These are phyloP conservation scores for Hyparrhenia diplandra DNA, from an alignment of 176 grass and related monocot species.

Conservation along the genomic window DNA sequence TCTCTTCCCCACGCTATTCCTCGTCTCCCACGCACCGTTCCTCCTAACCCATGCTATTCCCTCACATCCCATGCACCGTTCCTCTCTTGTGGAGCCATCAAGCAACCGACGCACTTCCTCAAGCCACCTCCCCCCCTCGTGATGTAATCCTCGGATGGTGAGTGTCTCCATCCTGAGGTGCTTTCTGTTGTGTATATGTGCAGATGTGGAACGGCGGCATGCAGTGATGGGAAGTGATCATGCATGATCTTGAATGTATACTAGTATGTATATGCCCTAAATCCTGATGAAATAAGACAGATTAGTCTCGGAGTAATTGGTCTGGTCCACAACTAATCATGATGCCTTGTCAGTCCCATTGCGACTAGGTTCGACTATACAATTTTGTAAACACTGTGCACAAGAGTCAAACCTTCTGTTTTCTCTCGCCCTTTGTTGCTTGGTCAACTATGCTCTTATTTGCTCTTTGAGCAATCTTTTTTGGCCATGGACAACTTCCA, in stretches of 20 bases:
- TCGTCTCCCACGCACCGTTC: not conserved
- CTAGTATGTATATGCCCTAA: not conserved
- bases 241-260: not conserved
- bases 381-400: not conserved
- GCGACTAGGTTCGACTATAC: not conserved
- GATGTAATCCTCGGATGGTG: not conserved
- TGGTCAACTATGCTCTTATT: constrained; percentile 77
- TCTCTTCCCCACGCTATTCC: not conserved
- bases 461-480: constrained; percentile 78
- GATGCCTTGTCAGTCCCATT: not conserved
- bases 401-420: constrained; percentile 65
- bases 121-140: no score
- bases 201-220: not conserved
- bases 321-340: not conserved
- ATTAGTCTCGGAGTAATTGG: not conserved
- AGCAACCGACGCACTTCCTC: no score
- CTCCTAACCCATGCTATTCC: no score
- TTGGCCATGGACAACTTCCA: constrained; percentile 96
- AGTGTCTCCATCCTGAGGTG: not conserved
- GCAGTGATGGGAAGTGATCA: not conserved
- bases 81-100: not conserved
- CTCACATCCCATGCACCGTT: no score
- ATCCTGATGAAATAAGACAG: not conserved
- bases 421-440: constrained; percentile 83
- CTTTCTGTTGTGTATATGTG: not conserved